Percentiles rank a stretch among this genome's conserved stretches.
Conservation (phyloP, 2,329 filamentous ascomycete genomes). For the Coniella lustricola region DNA sequence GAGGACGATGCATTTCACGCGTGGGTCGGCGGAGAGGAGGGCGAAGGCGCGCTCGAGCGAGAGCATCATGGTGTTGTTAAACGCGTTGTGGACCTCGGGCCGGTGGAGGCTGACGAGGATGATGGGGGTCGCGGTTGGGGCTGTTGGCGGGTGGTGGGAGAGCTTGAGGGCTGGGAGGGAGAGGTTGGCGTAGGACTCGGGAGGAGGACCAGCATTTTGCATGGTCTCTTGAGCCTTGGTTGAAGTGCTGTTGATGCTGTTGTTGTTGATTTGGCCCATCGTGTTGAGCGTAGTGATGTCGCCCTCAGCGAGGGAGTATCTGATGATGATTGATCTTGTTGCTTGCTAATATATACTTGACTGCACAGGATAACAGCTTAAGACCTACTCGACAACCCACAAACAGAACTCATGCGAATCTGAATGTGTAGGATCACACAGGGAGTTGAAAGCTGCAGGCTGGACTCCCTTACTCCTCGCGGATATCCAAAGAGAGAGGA, state of each 20-base stretch:
- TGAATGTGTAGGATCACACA: too few species aligned
- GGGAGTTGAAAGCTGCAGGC: too few species aligned
- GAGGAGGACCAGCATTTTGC: constrained; percentile 19
- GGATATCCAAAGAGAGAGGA: not conserved
- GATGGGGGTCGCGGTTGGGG: constrained; percentile 51
- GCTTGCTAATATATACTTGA: too few species aligned
- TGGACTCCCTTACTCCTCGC: too few species aligned
- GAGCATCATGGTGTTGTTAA: constrained; percentile 56
- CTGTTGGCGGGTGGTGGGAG: constrained; percentile 41
- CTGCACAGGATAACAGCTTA: too few species aligned
- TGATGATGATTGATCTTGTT: too few species aligned
- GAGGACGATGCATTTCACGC: constrained; percentile 48
- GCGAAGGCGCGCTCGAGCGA: constrained; percentile 51
- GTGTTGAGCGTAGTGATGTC: too few species aligned
- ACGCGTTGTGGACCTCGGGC: constrained; percentile 61
- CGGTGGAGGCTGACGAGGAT: constrained; percentile 56
- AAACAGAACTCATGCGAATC: too few species aligned
- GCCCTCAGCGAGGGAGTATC: too few species aligned
- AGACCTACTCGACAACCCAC: too few species aligned
- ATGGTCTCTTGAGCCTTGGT: too few species aligned
- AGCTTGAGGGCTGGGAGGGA: constrained; percentile 37
- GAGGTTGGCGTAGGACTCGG: constrained; percentile 33
- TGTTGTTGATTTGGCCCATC: too few species aligned
- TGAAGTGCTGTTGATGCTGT: not conserved
- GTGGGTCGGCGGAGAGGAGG: constrained; percentile 43